A percentile compares a stretch with the other conserved stretches of the same genome.
phyloP scores from a whole-genome alignment of 495 filamentous ascomycete species.

The Penicillium maclennaniae region DNA sequence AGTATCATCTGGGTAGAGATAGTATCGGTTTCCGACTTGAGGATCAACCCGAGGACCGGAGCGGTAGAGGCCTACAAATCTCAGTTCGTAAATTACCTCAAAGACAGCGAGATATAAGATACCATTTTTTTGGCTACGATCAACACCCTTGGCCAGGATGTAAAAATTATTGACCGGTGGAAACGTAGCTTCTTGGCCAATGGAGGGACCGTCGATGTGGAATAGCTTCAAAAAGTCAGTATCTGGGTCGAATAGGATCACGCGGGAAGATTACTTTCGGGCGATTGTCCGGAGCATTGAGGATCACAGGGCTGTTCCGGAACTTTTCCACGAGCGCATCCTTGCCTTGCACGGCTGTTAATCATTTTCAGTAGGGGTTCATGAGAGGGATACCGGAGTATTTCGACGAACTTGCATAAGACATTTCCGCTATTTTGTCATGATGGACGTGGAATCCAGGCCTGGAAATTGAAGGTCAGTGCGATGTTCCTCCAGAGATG shows the following conservation, averaged over 20 bases:
- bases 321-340: slow-evolving; percentile 92
- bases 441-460: slow-evolving; percentile 65
- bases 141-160: slow-evolving; percentile 13
- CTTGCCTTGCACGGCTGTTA: slow-evolving; percentile 78
- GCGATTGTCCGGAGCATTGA: slow-evolving; percentile 73
- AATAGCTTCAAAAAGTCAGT: slow-evolving; percentile 38
- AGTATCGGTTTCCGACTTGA: background rate
- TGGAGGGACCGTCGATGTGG: slow-evolving; percentile 25
- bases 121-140: slow-evolving; percentile 6
- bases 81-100: background rate
- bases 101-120: background rate
- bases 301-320: slow-evolving; percentile 92
- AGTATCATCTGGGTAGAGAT: background rate
- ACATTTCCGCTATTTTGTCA: slow-evolving; percentile 83
- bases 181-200: slow-evolving; percentile 11
- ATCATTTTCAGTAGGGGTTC: slow-evolving; percentile 10
- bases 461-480: slow-evolving; percentile 36
- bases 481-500: background rate
- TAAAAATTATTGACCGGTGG: slow-evolving; percentile 18
- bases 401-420: slow-evolving; percentile 77
- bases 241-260: background rate
- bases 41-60: background rate
- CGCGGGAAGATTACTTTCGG: slow-evolving; percentile 61
- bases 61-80: background rate
- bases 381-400: background rate